These are phyloP conservation scores for Boletus reticuloceps DNA, from an alignment of 768 basidiomycete genomes.

Conservation along the genomic window DNA sequence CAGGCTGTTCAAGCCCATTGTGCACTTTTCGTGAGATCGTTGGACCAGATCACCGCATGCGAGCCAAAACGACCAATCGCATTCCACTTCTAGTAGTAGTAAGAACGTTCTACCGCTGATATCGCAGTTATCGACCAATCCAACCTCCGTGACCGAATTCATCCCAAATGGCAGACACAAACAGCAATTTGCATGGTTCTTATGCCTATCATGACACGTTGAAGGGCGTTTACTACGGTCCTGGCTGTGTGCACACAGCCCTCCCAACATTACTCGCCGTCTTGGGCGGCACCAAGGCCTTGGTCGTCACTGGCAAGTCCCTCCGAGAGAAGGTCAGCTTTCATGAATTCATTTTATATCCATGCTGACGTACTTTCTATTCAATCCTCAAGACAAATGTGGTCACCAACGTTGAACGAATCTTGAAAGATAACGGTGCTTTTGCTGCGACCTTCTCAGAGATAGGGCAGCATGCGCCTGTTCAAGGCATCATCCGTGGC, in stretches of 20 bases:
- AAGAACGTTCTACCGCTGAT: slow-evolving; percentile 3
- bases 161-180: slow-evolving; percentile 9
- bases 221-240: slow-evolving; percentile 69
- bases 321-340: slow-evolving; percentile 54
- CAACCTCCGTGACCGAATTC: not conserved
- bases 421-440: slow-evolving; percentile 56
- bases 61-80: not conserved
- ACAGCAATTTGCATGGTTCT: slow-evolving; percentile 40
- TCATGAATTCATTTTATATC: not conserved
- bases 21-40: slow-evolving; percentile 3
- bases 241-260: slow-evolving; percentile 59
- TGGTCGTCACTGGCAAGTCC: slow-evolving; percentile 71
- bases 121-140: not conserved
- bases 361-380: slow-evolving; percentile 10
- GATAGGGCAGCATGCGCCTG: slow-evolving; percentile 71
- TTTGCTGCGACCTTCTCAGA: slow-evolving; percentile 69
- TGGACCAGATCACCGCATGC: slow-evolving; percentile 8
- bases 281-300: slow-evolving; percentile 58
- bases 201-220: slow-evolving; percentile 70
- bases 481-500: slow-evolving; percentile 61
- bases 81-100: not conserved
- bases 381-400: slow-evolving; percentile 23
- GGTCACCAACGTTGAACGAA: slow-evolving; percentile 26
- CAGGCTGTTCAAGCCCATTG: slow-evolving; percentile 2
- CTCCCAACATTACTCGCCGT: slow-evolving; percentile 58